These are phyloP conservation scores for Gossypium mustelinum DNA, from an alignment of 345 rosid species.

Conservation along the genomic window DNA sequence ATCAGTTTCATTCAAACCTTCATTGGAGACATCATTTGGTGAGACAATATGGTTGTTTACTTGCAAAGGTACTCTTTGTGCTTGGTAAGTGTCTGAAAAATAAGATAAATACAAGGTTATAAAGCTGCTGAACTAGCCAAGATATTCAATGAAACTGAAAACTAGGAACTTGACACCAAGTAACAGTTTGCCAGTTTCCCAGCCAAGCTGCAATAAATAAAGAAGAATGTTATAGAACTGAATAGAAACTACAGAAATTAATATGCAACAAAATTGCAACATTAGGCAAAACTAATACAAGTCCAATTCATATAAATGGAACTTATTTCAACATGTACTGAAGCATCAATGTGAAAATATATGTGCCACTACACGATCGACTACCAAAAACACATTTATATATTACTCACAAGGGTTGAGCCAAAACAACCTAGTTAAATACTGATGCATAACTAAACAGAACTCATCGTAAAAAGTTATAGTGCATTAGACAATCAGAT, in stretches of 20 bases:
- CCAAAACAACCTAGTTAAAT: background rate
- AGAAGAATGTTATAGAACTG: background rate
- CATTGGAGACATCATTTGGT: slow-evolving; percentile 30
- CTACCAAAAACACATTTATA: background rate
- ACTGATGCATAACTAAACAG: background rate
- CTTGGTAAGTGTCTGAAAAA: slow-evolving; percentile 59
- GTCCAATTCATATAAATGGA: background rate
- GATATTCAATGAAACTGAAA: background rate
- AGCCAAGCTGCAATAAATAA: background rate
- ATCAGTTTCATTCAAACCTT: slow-evolving; percentile 34
- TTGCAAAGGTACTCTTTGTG: slow-evolving; percentile 34
- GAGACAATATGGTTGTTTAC: slow-evolving; percentile 28
- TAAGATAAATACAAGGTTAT: slow-evolving; percentile 24
- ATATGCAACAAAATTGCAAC: background rate
- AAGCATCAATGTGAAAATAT: background rate
- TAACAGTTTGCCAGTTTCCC: background rate
- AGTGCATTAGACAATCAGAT: background rate
- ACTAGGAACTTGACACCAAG: background rate
- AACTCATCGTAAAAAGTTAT: background rate
- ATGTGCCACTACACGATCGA: background rate
- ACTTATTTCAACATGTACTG: background rate
- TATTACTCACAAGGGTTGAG: background rate
- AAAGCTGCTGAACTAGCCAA: background rate
- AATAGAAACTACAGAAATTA: background rate
- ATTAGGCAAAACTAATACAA: background rate